These are phyloP conservation scores for Penicillium salamii DNA, from an alignment of 495 filamentous ascomycete species.

Conservation along the genomic window DNA sequence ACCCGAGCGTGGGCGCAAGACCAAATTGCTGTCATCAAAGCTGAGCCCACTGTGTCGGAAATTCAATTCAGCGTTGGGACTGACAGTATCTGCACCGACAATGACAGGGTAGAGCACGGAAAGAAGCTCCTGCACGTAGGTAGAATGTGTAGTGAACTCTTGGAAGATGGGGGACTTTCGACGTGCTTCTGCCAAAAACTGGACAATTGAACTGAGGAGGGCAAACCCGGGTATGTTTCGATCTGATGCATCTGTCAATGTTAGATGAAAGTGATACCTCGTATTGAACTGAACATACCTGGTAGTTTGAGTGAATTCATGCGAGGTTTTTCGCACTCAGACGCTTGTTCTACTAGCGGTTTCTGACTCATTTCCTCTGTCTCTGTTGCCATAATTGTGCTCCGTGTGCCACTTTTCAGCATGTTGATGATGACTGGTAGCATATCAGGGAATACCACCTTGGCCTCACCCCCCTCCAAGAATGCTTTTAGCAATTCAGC, in stretches of 20 bases:
- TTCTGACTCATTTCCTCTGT: not conserved
- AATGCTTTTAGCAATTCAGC: slow-evolving; percentile 73
- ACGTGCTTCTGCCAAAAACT: slow-evolving; percentile 77
- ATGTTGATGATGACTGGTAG: slow-evolving; percentile 80
- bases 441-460: slow-evolving; percentile 73
- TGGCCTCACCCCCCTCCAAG: slow-evolving; percentile 45
- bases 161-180: slow-evolving; percentile 67
- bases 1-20: slow-evolving; percentile 68
- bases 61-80: slow-evolving; percentile 77
- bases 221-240: slow-evolving; percentile 17
- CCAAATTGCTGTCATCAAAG: slow-evolving; percentile 82
- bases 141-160: slow-evolving; percentile 73
- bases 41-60: slow-evolving; percentile 73
- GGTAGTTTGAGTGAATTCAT: slow-evolving; percentile 17
- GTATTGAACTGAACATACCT: slow-evolving; percentile 13
- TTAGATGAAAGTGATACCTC: not conserved
- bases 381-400: slow-evolving; percentile 27
- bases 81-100: slow-evolving; percentile 77
- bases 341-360: slow-evolving; percentile 9
- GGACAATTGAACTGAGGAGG: slow-evolving; percentile 68
- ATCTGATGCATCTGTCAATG: slow-evolving; percentile 10
- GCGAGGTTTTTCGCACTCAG: slow-evolving; percentile 11
- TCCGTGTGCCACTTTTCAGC: slow-evolving; percentile 76
- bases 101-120: slow-evolving; percentile 79
- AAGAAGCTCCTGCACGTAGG: slow-evolving; percentile 75